These are phyloP conservation scores for Silene vulgaris DNA, from an alignment of 179 eudicot genomes.

Conservation along the genomic window DNA sequence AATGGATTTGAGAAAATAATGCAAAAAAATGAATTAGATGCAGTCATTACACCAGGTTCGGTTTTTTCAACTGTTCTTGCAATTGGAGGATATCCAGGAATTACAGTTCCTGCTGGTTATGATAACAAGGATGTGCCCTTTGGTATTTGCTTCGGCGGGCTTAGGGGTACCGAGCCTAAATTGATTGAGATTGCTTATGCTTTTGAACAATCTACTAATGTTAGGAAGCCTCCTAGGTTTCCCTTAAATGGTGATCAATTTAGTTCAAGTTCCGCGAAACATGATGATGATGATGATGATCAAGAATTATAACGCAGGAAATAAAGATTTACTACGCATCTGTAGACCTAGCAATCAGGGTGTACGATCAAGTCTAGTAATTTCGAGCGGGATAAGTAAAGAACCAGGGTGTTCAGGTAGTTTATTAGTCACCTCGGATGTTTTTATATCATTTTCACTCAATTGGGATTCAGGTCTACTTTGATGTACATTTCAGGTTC, in stretches of 20 bases:
- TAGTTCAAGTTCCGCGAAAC: neutral
- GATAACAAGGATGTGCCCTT: conserved; percentile 32
- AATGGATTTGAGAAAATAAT: conserved; percentile 32
- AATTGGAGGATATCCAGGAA: conserved; percentile 41
- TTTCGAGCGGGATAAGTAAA: no score
- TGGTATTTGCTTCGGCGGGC: conserved; percentile 44
- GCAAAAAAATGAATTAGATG: conserved; percentile 28
- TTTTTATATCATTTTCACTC: neutral
- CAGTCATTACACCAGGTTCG: conserved; percentile 28
- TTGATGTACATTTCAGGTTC: neutral
- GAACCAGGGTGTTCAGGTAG: no score
- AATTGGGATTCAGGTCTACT: neutral
- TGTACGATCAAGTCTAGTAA: no score
- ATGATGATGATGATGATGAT: neutral
- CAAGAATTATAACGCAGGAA: neutral
- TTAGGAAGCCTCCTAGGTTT: conserved; percentile 33
- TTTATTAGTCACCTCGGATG: no score
- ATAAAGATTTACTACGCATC: neutral
- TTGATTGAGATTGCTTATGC: conserved; percentile 47
- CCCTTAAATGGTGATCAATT: neutral
- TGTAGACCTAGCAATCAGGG: neutral
- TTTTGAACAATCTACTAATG: conserved; percentile 44
- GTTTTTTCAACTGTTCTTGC: conserved; percentile 28
- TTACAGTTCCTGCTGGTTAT: conserved; percentile 32
- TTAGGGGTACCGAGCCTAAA: conserved; percentile 35